A percentile compares a stretch with the other conserved stretches of the same genome.
Conservation (phyloP, 441 rosid species). For the Syzygium malaccense region DNA sequence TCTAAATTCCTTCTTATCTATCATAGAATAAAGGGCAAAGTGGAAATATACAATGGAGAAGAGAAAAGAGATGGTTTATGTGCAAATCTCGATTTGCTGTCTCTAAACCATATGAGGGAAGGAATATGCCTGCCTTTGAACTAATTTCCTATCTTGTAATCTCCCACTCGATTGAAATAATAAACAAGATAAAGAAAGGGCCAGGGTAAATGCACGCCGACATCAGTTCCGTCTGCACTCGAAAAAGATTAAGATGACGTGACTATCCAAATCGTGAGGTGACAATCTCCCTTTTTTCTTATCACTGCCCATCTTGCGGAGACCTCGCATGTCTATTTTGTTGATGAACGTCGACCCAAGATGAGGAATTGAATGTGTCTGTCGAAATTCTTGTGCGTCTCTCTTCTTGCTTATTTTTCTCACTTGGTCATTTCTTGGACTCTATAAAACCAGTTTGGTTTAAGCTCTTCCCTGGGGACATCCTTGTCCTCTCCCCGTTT, state of each 20-base stretch:
- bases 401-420: neutral
- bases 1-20: conserved; percentile 9
- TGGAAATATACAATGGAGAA: neutral
- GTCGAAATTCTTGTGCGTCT: neutral
- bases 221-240: neutral
- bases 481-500: neutral
- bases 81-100: neutral
- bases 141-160: neutral
- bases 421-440: neutral
- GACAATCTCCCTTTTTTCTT: too few relatives aligned
- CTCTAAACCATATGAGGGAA: neutral
- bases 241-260: neutral
- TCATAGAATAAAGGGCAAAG: neutral
- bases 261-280: neutral
- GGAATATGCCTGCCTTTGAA: neutral
- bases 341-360: neutral
- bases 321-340: neutral
- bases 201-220: neutral
- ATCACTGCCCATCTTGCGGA: neutral
- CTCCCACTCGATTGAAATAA: neutral
- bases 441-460: neutral
- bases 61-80: neutral
- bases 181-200: neutral
- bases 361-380: neutral
- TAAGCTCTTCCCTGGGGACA: neutral